phyloP scores from a whole-genome alignment of 805 yeast genomes.

The Candida anglica region DNA sequence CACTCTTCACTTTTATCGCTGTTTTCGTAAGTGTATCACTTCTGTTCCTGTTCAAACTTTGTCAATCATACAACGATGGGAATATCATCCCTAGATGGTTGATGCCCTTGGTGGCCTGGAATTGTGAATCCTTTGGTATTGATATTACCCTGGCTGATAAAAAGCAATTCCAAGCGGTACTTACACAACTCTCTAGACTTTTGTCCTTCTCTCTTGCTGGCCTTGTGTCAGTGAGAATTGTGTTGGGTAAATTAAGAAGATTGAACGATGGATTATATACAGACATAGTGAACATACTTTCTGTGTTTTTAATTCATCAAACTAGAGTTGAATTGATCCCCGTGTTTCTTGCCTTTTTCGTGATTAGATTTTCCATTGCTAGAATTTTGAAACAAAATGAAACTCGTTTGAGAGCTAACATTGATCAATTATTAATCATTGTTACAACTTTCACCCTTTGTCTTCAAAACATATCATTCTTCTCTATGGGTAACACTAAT shows the following conservation, averaged over 20 bases:
- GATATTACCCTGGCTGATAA: conserved; percentile 17
- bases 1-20: conserved; percentile 38
- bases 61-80: conserved; percentile 52
- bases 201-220: conserved; percentile 21
- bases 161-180: conserved; percentile 17
- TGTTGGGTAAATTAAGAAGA: conserved; percentile 17
- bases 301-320: conserved; percentile 50
- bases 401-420: conserved; percentile 4
- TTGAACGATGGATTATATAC: conserved; percentile 25
- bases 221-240: conserved; percentile 26
- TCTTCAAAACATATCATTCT: conserved; percentile 74
- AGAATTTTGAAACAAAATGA: conserved; percentile 5
- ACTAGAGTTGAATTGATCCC: conserved; percentile 55
- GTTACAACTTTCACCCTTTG: conserved; percentile 40
- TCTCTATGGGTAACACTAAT: conserved; percentile 86
- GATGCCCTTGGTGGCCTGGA: conserved; percentile 19
- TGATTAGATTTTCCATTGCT: conserved; percentile 19
- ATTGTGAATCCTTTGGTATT: conserved; percentile 24
- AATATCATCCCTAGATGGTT: conserved; percentile 45
- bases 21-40: conserved; percentile 44
- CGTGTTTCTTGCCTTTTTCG: conserved; percentile 37
- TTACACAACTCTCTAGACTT: conserved; percentile 22
- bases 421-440: conserved; percentile 17
- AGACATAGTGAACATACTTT: conserved; percentile 30
- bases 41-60: conserved; percentile 51